Evolutionary conservation across 2,329 filamentous ascomycete species (phyloP), one percentile per base, ranked within the genome.

Genomic region (Didymella keratinophila): DNA sequence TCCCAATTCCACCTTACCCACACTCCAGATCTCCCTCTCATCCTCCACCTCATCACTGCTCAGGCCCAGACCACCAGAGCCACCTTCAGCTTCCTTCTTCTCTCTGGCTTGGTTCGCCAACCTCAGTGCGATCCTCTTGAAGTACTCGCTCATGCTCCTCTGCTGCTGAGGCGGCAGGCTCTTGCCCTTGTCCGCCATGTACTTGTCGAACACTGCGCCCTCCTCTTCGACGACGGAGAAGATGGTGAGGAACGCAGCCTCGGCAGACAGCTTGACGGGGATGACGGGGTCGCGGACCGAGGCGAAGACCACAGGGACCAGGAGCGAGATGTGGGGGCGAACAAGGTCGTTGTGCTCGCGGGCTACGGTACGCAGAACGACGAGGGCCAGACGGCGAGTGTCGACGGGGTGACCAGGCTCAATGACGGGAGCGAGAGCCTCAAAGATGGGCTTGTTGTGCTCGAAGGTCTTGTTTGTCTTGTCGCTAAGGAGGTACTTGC

Each of bases 131-230:
- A 99, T 91, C 41, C 95, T 84, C 83, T 97, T 97, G 81, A 98
- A 98, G 80, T 99, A 99, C 76, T 99, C 95, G 58, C 89, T 86
- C 90, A 99, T 97, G 76, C 89, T 93, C 67, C 94, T 86, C 84
- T 96, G 95, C 18, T 87, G 87, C 39, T 86, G 89, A 0, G 91
- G 79, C 9, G 88, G 83, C 58, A 97, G 78, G 3, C 87, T 85
- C 49, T 86, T 85, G 6, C 80, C 83, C 1, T 88, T 83, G 0
- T 88, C 87, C 10, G 86, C 82, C 81, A 97, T 88, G 78, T 93
- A 98, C 79, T 93, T 93, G 69, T 97, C 93, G 75, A 97, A 98
- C 20, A 97, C 87, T 62, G 86, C 88, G 58, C 83, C 84, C 73
- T 97, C 95, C 63, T 93, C 89, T 43, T 97, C 92, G 1, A 93